Evolutionary conservation across 1,139 yeast genomes (phyloP), one percentile per base, ranked within the genome.

Genomic region (Yamadazyma siamensis): DNA sequence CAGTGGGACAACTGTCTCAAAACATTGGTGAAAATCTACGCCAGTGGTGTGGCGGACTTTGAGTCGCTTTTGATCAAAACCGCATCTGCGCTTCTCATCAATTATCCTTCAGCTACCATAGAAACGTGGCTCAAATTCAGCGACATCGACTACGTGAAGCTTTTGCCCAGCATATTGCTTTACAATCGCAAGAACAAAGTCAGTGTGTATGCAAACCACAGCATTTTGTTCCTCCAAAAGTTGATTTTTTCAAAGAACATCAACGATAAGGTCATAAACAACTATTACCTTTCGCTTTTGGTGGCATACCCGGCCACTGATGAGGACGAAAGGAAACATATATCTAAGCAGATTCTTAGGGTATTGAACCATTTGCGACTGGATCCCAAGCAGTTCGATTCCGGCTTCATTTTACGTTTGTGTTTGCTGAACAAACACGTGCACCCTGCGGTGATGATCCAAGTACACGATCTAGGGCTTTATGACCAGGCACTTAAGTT

Each of bases 401-500:
- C 78, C 3, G 88, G 86, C 43, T 85, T 84, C 43, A 75, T 89
- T 2, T 56, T 91, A 26, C 64, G 97, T 33, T 56, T 88, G 23
- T 85, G 95, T 46, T 68, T 83, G 31, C 71, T 72, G 29, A 71
- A 75, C 47, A 56, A 71, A 11, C 77, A 75, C 36, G 65, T 70
- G 28, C 75, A 75, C 38, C 74, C 89, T 1, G 87, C 94, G 0
- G 78, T 87, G 5, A 71, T 75, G 36, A 72, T 91, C 20, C 77
- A 84, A 44, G 75, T 89, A 2, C 66, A 76, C 34, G 71, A 65
- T 34, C 60, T 86, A 61, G 76, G 71, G 4, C 65, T 83, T 29
- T 85, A 71, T 49, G 95, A 86, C 38, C 91, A 85, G 36, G 97
- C 97, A 0, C 77, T 89, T 23, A 67, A 70, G 29, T 52, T 89